Percentiles rank a stretch among this genome's conserved stretches.
These are phyloP conservation scores for Solanum ossicruentum DNA, from an alignment of 257 asterid species.

Conservation along the genomic window DNA sequence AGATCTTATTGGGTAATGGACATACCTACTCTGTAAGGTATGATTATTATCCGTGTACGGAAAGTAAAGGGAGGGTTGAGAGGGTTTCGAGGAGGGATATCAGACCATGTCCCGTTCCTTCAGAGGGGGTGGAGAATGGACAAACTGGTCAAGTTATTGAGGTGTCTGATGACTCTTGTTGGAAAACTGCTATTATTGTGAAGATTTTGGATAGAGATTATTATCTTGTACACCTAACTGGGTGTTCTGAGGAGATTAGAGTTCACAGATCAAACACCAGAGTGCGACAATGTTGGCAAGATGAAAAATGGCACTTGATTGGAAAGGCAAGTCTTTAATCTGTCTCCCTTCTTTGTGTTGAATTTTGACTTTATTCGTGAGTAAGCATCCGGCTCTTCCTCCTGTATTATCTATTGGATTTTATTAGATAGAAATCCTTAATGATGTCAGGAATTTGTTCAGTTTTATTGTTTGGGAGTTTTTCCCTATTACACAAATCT, in stretches of 20 bases:
- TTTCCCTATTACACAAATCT: not conserved
- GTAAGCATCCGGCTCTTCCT: not conserved
- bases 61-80: not conserved
- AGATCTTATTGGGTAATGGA: slow-evolving; percentile 13
- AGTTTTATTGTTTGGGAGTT: not conserved
- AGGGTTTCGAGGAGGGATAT: slow-evolving; percentile 12
- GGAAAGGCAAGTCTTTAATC: slow-evolving; percentile 19
- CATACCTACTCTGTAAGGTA: slow-evolving; percentile 17
- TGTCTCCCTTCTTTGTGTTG: not conserved
- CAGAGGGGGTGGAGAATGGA: slow-evolving; percentile 8
- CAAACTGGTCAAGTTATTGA: slow-evolving; percentile 27
- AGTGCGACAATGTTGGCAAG: slow-evolving; percentile 26
- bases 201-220: slow-evolving; percentile 7
- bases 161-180: slow-evolving; percentile 14
- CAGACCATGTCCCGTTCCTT: slow-evolving; percentile 25
- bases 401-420: not conserved
- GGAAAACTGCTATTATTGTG: slow-evolving; percentile 32
- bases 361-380: not conserved
- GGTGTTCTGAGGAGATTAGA: slow-evolving; percentile 14
- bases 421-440: not conserved
- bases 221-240: slow-evolving; percentile 22
- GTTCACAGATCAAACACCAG: slow-evolving; percentile 16
- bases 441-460: not conserved
- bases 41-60: not conserved
- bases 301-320: slow-evolving; percentile 22